Percentiles rank a stretch among this genome's conserved stretches.
Conservation (phyloP, 192 early-diverging fungal genomes). For the Backusella liffmaniae region DNA sequence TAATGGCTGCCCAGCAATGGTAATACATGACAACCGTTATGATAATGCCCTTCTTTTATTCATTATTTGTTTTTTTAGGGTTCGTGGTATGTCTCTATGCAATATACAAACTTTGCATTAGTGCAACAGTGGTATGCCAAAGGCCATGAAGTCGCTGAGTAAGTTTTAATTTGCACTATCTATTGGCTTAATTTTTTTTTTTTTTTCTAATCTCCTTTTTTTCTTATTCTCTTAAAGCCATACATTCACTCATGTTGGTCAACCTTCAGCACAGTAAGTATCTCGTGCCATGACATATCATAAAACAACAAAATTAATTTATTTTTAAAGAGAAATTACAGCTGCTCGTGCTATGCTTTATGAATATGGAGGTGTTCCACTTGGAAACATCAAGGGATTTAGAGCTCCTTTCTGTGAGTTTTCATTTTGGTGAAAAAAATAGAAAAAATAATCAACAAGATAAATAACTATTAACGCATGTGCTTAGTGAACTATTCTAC, state of each 20-base stretch:
- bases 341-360: constrained; percentile 42
- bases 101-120: constrained; percentile 59
- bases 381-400: constrained; percentile 57
- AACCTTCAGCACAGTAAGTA: constrained; percentile 37
- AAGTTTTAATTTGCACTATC: background rate
- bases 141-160: constrained; percentile 64
- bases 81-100: constrained; percentile 60
- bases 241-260: constrained; percentile 35
- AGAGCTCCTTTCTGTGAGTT: constrained; percentile 55
- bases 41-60: background rate
- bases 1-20: constrained; percentile 36
- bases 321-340: constrained; percentile 35
- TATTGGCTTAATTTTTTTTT: background rate
- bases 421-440: no score
- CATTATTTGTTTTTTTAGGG: constrained; percentile 22
- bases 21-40: background rate
- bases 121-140: constrained; percentile 58
- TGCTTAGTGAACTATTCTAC: constrained; percentile 46
- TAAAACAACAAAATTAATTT: background rate
- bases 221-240: constrained; percentile 12
- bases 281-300: background rate
- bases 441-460: background rate
- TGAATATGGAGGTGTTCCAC: constrained; percentile 57
- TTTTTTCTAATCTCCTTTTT: background rate
- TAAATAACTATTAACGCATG: background rate